A percentile compares a stretch with the other conserved stretches of the same genome.
Conservation (phyloP, 768 basidiomycete species). For the Suillus clintonianus region DNA sequence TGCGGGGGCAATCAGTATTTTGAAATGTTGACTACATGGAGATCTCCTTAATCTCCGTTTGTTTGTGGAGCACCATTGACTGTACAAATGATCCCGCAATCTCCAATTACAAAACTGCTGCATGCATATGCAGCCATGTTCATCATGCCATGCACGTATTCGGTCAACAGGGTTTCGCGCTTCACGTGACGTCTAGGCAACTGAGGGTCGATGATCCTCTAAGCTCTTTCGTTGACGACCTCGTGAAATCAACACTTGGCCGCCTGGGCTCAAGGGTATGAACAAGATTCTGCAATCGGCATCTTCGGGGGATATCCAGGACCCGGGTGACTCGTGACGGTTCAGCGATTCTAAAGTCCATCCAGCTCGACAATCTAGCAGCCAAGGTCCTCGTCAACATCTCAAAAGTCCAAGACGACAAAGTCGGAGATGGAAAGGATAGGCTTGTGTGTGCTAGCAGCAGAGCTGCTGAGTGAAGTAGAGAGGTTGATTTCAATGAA, state of each 20-base stretch:
- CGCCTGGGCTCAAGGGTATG: constrained; percentile 98
- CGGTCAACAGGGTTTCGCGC: constrained; percentile 43
- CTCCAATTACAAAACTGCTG: no score
- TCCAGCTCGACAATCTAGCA: constrained; percentile 96
- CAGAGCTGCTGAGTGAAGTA: constrained; percentile 91
- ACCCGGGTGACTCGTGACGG: constrained; percentile 99
- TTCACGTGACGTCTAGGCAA: constrained; percentile 49
- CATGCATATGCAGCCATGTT: no score
- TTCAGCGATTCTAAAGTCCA: constrained; percentile 96
- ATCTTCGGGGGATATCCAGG: constrained; percentile 89
- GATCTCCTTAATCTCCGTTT: background rate
- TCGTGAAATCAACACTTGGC: constrained; percentile 99
- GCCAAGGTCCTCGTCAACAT: constrained; percentile 99
- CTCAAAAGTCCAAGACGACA: constrained; percentile 99
- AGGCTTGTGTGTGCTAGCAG: constrained; percentile 86
- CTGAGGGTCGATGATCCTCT: constrained; percentile 98
- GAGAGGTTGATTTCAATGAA: constrained; percentile 91
- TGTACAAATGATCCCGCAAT: background rate
- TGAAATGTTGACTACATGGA: background rate
- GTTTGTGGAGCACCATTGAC: background rate
- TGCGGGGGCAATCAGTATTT: background rate
- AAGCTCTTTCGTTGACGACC: constrained; percentile 96
- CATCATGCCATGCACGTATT: constrained; percentile 79
- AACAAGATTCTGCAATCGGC: constrained; percentile 98
- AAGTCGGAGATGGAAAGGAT: constrained; percentile 98